Percentiles rank a stretch among this genome's conserved stretches.
Conservation (phyloP, 73 alveolate genomes). For the Paramecium tetraurelia region DNA sequence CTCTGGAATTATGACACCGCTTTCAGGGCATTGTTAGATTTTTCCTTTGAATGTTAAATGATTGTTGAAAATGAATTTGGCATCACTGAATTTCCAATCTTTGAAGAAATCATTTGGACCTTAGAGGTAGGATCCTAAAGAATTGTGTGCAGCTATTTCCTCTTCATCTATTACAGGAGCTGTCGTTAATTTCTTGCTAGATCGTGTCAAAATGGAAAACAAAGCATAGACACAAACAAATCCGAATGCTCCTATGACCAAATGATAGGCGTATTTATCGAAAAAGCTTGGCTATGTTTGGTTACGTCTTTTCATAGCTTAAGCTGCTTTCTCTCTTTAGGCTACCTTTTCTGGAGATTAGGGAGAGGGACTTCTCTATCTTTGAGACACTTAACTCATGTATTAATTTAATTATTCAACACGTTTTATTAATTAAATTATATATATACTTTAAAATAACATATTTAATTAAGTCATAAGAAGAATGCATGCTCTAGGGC, state of each 20-base stretch:
- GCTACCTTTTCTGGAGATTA: not conserved
- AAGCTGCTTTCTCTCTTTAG: constrained; percentile 1
- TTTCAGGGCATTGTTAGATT: constrained; percentile 65
- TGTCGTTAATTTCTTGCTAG: not conserved
- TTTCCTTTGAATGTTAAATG: constrained; percentile 67
- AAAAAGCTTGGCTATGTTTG: constrained; percentile 31
- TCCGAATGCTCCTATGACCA: constrained; percentile 40
- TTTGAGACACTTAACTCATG: constrained; percentile 35
- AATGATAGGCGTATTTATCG: constrained; percentile 35
- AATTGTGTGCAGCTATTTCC: constrained; percentile 10
- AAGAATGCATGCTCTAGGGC: constrained; percentile 34
- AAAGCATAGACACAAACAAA: constrained; percentile 26
- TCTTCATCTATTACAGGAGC: constrained; percentile 38
- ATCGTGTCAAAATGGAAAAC: not conserved
- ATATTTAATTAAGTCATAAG: not conserved
- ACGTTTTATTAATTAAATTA: not conserved
- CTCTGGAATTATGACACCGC: constrained; percentile 70
- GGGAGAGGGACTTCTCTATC: constrained; percentile 35
- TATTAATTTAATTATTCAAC: constrained; percentile 33
- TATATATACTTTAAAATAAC: not conserved
- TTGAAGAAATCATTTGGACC: constrained; percentile 72
- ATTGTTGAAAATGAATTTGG: constrained; percentile 64
- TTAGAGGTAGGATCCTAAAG: constrained; percentile 40
- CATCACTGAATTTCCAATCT: constrained; percentile 76
- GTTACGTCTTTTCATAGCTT: constrained; percentile 45